These are phyloP conservation scores for Leucaena leucocephala DNA, from an alignment of 306 rosid genomes.

Conservation along the genomic window DNA sequence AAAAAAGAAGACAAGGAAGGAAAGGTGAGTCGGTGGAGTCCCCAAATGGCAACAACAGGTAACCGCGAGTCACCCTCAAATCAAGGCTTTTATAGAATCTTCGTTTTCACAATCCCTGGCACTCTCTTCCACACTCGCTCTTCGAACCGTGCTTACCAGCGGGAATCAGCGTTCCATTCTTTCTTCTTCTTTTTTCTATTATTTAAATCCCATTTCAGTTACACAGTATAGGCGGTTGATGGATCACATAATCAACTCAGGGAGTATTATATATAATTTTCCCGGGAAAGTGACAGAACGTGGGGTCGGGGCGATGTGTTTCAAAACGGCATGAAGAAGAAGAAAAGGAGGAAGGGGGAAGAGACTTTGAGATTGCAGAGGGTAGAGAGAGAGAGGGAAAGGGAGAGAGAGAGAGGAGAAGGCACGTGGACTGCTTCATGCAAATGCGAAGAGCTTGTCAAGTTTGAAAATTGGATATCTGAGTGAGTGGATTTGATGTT, in stretches of 20 bases:
- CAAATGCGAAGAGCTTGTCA: constrained; percentile 28
- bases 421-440: constrained; percentile 70
- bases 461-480: background rate
- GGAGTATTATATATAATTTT: background rate
- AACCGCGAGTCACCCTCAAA: constrained; percentile 22
- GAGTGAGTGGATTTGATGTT: background rate
- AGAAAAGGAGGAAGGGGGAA: background rate
- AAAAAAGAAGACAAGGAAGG: background rate
- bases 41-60: constrained; percentile 33
- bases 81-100: constrained; percentile 42
- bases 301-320: background rate
- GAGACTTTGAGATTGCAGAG: background rate
- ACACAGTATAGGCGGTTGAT: background rate
- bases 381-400: background rate
- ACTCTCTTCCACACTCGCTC: background rate
- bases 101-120: background rate
- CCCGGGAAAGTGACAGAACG: constrained; percentile 37
- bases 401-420: background rate
- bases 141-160: background rate
- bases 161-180: background rate
- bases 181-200: background rate
- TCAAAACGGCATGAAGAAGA: background rate
- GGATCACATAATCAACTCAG: background rate
- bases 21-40: constrained; percentile 48
- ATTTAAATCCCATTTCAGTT: background rate